Evolutionary conservation across 1,139 yeast genomes (phyloP).

Genomic region (Candida sanyaensis): DNA sequence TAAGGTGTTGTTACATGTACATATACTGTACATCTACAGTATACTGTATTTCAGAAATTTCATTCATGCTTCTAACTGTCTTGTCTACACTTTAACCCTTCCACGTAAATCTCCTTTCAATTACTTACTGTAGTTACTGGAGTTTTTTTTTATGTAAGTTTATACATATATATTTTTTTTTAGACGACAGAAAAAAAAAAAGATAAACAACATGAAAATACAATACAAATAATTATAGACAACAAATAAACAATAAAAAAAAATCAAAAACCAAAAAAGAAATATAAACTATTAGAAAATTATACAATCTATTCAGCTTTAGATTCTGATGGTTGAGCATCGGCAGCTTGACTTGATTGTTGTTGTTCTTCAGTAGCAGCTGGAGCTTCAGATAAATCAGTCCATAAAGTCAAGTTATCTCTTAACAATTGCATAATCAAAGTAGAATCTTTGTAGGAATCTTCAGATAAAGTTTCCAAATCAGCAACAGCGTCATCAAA

Average conservation of each 20-base stretch:
- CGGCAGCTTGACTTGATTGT: constrained; percentile 11
- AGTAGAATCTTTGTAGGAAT: constrained; percentile 97
- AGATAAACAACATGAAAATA: constrained; percentile 3
- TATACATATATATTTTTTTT: background rate
- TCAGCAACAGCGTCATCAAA: constrained; percentile 99
- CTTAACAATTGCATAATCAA: constrained; percentile 97
- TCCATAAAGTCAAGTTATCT: constrained; percentile 98
- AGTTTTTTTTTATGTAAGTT: background rate
- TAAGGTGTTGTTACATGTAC: too few relatives aligned
- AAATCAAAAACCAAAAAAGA: constrained; percentile 15
- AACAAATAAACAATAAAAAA: constrained; percentile 15
- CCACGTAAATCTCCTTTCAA: too few relatives aligned
- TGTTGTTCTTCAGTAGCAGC: constrained; percentile 56
- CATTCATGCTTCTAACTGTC: too few relatives aligned
- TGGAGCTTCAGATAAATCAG: constrained; percentile 92
- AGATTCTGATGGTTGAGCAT: constrained; percentile 29
- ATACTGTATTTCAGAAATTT: too few relatives aligned
- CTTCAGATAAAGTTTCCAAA: constrained; percentile 95
- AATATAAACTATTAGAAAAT: constrained; percentile 15
- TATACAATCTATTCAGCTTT: constrained; percentile 32
- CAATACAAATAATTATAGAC: constrained; percentile 3
- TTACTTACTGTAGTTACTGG: too few relatives aligned
- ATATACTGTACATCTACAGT: too few relatives aligned
- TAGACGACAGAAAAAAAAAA: background rate
- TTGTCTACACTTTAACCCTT: too few relatives aligned